Percentiles rank a stretch among this genome's conserved stretches.
phyloP scores from a whole-genome alignment of 2,329 filamentous ascomycete species.

The Gliomastix tumulicola region DNA sequence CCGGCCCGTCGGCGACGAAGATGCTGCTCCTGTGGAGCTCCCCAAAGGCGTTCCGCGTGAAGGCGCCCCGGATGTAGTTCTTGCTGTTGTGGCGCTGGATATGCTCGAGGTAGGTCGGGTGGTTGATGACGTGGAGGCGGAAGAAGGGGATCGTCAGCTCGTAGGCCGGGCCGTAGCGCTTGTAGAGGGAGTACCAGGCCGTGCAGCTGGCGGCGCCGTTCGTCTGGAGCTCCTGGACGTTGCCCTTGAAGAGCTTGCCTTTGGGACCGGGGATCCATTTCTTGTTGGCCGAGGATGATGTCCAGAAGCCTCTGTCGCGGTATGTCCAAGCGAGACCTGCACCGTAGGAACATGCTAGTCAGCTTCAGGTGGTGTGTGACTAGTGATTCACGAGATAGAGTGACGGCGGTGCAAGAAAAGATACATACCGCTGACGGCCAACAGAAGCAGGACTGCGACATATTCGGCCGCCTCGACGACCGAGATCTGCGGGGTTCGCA shows the following conservation, averaged over 20 bases:
- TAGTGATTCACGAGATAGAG: too few relatives aligned
- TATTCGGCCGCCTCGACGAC: too few relatives aligned
- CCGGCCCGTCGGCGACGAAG: neutral
- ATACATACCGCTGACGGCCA: too few relatives aligned
- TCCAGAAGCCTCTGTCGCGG: slow-evolving; percentile 1
- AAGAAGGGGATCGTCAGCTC: slow-evolving; percentile 1
- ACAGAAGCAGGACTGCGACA: too few relatives aligned
- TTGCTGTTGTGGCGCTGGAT: neutral
- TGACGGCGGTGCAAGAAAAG: too few relatives aligned
- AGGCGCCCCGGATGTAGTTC: slow-evolving; percentile 1
- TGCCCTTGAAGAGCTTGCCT: neutral
- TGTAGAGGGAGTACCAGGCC: neutral
- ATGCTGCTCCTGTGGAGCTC: neutral
- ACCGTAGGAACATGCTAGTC: too few relatives aligned
- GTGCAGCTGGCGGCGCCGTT: neutral
- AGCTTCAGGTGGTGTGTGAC: too few relatives aligned
- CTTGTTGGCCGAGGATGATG: neutral
- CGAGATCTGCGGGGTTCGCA: too few relatives aligned
- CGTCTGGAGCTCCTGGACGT: neutral
- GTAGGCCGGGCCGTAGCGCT: neutral
- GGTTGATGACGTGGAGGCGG: neutral
- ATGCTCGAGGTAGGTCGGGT: slow-evolving; percentile 1
- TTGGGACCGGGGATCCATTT: slow-evolving; percentile 1
- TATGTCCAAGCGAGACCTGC: neutral
- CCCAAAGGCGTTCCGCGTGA: neutral